These are phyloP conservation scores for Aspergillus sojae DNA, from an alignment of 2,329 filamentous ascomycete species.

Conservation along the genomic window DNA sequence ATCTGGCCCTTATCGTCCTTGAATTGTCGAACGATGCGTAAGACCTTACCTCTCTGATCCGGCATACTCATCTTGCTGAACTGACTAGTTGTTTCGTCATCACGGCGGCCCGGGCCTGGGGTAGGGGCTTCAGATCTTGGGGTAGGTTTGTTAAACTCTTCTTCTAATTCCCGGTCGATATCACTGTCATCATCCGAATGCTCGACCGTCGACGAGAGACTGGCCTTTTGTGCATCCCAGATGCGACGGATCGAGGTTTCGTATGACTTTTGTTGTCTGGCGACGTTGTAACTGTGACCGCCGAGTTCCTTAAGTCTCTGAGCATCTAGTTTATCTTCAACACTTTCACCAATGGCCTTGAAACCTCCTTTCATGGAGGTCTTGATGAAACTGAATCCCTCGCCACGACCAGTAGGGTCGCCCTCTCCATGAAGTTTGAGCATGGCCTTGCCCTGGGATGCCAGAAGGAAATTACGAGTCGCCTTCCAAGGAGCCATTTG, in stretches of 20 bases:
- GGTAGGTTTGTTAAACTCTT: conserved; percentile 56
- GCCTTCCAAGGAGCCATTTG: conserved; percentile 95
- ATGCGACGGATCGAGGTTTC: conserved; percentile 88
- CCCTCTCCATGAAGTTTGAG: conserved; percentile 90
- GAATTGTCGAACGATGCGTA: conserved; percentile 73
- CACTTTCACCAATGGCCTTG: conserved; percentile 84
- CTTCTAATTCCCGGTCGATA: conserved; percentile 55
- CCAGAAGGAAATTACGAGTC: conserved; percentile 94
- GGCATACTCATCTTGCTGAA: conserved; percentile 71
- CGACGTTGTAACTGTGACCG: conserved; percentile 96
- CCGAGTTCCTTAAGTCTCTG: conserved; percentile 70
- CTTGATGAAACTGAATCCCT: conserved; percentile 95
- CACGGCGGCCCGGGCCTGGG: conserved; percentile 55
- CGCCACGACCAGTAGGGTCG: conserved; percentile 88
- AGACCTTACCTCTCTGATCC: conserved; percentile 68
- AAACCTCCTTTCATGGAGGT: conserved; percentile 99
- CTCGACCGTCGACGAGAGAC: conserved; percentile 71
- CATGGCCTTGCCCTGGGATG: conserved; percentile 95
- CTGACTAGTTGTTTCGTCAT: conserved; percentile 80
- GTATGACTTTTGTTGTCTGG: conserved; percentile 88
- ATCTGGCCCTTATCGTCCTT: conserved; percentile 67
- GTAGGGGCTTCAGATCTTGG: conserved; percentile 69
- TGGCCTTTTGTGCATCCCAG: conserved; percentile 84
- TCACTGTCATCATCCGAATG: conserved; percentile 75
- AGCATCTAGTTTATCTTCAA: conserved; percentile 81